Base-by-base conservation (phyloP, 2,329 filamentous ascomycete genomes). In the Whalleya microplaca region DNA sequence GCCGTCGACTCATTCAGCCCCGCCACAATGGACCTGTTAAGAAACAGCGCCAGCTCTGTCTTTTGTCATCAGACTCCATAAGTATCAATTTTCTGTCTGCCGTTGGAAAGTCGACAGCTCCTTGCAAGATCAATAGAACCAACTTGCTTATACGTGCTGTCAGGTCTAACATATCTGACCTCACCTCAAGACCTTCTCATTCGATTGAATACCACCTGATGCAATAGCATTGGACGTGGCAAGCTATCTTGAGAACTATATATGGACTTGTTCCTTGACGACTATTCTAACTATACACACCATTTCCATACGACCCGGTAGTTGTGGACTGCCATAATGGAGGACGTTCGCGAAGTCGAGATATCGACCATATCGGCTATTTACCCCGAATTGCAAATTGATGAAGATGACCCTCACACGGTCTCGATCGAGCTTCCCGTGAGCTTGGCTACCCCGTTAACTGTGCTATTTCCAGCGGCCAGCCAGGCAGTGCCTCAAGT, bases 311-410 rank as follows among this genome's bases (percentile, higher is more conserved):
- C 52, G 27, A 64, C 45, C 49, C 57, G 64, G 58, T 67, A 65
- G 60, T 59, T 40, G 47, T 49, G 1, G 21, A 51, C 75, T 27
- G 43, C 54, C 71, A 68, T 61, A 48, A 62, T 64, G 53, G 73
- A 71, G 61, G 78, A 82, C 65, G 81, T 78, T 61, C 84, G 86
- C 48, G 71, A 78, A 52, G 75, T 80, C 45, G 86, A 89, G 75
- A 76, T 89, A 52, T 80, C 79, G 65, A 81, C 84, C 14, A 78
- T 89, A 53, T 74, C 78, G 53, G 84, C 85, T 59, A 89, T 90
- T 65, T 90, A 82, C 62, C 86, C 86, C n/a, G 87, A 89, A 71
- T 81, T 89, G 14, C 76, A 76, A 27, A 69, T 78, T 19, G 70
- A 76, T 45, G 67, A 75, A 6, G 64, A 77, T 29, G 73, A 79